phyloP scores from a whole-genome alignment of 768 basidiomycete species.

The Mycena rebaudengoi region DNA sequence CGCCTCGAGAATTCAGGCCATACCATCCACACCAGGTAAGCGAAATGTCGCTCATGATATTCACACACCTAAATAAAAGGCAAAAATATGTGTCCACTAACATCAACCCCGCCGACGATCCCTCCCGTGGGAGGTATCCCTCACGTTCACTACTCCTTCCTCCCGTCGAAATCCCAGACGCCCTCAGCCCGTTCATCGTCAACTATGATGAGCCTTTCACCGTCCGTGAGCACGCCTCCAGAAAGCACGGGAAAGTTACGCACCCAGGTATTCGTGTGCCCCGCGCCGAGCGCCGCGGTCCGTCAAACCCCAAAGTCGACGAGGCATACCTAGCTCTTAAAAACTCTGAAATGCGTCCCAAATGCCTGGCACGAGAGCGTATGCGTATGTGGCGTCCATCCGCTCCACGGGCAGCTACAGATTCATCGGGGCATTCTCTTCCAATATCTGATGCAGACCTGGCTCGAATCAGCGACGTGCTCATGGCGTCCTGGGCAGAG shows the following conservation, averaged over 20 bases:
- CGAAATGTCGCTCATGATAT: no score
- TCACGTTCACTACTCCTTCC: background rate
- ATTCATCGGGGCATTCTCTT: background rate
- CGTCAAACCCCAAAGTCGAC: no score
- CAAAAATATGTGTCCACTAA: no score
- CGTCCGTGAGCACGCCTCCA: background rate
- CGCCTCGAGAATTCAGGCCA: background rate
- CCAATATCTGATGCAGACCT: background rate
- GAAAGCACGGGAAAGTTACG: no score
- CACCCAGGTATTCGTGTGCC: background rate
- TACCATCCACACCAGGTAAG: slow-evolving; percentile 28
- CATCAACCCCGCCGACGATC: slow-evolving; percentile 31
- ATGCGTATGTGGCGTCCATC: no score
- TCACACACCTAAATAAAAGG: no score
- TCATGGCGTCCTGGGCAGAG: slow-evolving; percentile 8
- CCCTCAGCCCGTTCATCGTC: background rate
- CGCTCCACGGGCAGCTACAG: no score
- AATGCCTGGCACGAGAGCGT: no score
- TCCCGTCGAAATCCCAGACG: background rate
- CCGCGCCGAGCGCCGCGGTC: no score
- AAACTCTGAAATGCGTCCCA: no score
- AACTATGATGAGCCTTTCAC: slow-evolving; percentile 8
- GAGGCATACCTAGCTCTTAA: no score
- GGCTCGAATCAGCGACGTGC: background rate
- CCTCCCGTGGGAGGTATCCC: slow-evolving; percentile 22